phyloP scores from a whole-genome alignment of 1,284 basidiomycete species.

The Peniophora sp. region DNA sequence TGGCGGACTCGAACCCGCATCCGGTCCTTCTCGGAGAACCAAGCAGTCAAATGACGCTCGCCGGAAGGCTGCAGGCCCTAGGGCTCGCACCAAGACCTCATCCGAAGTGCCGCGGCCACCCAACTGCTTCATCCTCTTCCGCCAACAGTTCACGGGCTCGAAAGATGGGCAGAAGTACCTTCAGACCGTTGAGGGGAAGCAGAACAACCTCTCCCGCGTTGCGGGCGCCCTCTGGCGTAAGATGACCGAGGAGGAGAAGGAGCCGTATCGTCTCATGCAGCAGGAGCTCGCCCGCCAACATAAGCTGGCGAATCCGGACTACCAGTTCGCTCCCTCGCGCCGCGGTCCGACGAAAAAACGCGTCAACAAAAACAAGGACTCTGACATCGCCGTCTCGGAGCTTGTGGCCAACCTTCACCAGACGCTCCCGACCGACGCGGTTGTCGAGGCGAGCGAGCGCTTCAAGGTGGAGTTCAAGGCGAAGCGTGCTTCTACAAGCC shows the following conservation, averaged over 20 bases:
- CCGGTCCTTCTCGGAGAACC: background rate
- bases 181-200: conserved; percentile 39
- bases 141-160: conserved; percentile 18
- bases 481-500: background rate
- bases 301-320: conserved; percentile 42
- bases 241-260: conserved; percentile 37
- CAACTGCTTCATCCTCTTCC: conserved; percentile 82
- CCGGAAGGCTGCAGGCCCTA: background rate
- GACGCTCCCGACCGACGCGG: conserved; percentile 36
- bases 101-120: conserved; percentile 58
- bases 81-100: conserved; percentile 2
- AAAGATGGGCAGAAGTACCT: conserved; percentile 26
- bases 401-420: conserved; percentile 28
- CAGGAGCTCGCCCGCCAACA: conserved; percentile 53
- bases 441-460: conserved; percentile 5
- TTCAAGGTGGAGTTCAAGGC: background rate
- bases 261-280: conserved; percentile 44
- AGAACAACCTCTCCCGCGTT: conserved; percentile 52
- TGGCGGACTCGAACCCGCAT: background rate
- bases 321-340: conserved; percentile 40
- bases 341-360: conserved; percentile 35
- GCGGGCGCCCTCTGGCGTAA: conserved; percentile 46
- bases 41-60: background rate
- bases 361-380: conserved; percentile 37
- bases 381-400: conserved; percentile 34